Evolutionary conservation across 768 basidiomycete genomes (phyloP).

Genomic region (Tricholoma sp.): DNA sequence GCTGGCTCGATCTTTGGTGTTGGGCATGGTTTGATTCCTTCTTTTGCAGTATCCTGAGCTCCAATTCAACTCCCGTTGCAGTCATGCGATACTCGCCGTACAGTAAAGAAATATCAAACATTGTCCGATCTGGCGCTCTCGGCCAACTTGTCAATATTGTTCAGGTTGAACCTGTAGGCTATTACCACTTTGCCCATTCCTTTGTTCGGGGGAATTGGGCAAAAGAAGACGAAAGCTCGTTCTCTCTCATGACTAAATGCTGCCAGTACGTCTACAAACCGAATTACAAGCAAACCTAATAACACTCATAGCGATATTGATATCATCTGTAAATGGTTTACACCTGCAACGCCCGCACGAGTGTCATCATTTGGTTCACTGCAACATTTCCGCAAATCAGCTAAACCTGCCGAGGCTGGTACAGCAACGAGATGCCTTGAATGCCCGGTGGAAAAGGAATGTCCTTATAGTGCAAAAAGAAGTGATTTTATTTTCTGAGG

Average conservation of each 20-base stretch:
- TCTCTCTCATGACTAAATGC: constrained; percentile 84
- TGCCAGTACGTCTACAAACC: constrained; percentile 62
- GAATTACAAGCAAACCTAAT: constrained; percentile 3
- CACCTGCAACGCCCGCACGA: constrained; percentile 55
- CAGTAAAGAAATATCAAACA: constrained; percentile 59
- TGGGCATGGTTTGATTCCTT: constrained; percentile 65
- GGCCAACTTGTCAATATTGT: constrained; percentile 80
- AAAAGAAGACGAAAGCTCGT: constrained; percentile 63
- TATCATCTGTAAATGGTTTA: constrained; percentile 72
- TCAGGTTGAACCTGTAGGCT: constrained; percentile 82
- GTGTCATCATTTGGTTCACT: constrained; percentile 87
- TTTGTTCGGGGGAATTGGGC: constrained; percentile 84
- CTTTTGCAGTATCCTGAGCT: not conserved
- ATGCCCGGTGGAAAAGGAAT: constrained; percentile 66
- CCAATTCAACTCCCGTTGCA: constrained; percentile 21
- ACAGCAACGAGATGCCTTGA: constrained; percentile 69
- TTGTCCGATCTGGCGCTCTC: constrained; percentile 64
- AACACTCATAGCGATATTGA: constrained; percentile 67
- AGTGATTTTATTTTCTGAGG: constrained; percentile 19
- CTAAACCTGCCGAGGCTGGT: constrained; percentile 68
- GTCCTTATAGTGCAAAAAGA: constrained; percentile 85
- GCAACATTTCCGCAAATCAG: constrained; percentile 70
- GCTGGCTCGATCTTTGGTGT: constrained; percentile 77
- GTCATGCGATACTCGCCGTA: constrained; percentile 89
- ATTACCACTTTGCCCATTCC: constrained; percentile 87